Base-by-base conservation (phyloP, 176 grass and related monocot species). In the Musa schizocarpa region DNA sequence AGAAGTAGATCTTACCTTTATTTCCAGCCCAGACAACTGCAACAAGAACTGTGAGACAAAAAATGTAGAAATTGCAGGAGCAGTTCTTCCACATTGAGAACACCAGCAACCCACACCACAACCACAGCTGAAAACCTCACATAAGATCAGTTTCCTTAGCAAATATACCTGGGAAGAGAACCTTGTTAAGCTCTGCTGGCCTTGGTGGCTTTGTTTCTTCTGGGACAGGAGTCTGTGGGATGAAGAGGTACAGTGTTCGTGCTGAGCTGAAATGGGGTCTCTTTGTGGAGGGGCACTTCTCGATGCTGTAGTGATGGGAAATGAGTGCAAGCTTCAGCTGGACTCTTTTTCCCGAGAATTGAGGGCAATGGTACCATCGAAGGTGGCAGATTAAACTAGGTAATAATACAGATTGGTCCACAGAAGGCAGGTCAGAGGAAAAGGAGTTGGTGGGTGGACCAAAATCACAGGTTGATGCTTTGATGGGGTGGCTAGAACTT, bases 311-410 rank as follows among this genome's bases (percentile, higher is more conserved):
- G 25, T 29, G 65, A 58, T 22, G 65, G 23, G 24, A 57, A 57
- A 71, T 61, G 66, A 51, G 65, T 69, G 2, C 25, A 61, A 8
- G 27, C 25, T 71, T 61, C 27, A 26, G 21, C 53, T 71, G 27
- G n/a, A 14, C 13, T 50, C 20, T 52, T 77, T 77, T 77, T 29
- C n/a, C 50, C 75, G 14, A 63, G 59, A 77, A 67, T 27, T 77
- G 43, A 77, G 75, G 75, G 43, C 13, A 72, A 50, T 72, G 69
- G 69, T 50, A 53, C 13, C 22, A 72, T 52, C 21, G 69, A 50
- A 50, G 69, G n/a, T 23, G 20, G 51, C 23, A 2, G 25, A 26
- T 66, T 13, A 13, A 26, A 26, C 25, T 66, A 34, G 65, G 65
- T 23, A 7, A 12, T 43, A 43, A 17, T 54, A n/a, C 11, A 50